Evolutionary conservation across 768 basidiomycete genomes (phyloP).

Genomic region (Russula sp.): DNA sequence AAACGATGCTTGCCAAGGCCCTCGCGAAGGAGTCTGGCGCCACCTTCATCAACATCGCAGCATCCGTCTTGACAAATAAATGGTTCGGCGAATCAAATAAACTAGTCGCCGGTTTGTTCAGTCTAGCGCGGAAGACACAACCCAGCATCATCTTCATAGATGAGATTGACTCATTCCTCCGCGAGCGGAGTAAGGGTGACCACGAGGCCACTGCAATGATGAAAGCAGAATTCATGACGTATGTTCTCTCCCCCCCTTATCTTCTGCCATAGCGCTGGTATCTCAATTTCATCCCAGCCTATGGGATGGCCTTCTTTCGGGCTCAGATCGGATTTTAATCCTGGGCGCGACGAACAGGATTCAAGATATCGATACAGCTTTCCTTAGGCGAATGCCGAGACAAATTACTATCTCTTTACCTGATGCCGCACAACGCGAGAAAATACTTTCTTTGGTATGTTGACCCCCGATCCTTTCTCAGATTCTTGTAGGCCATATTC

Average conservation of each 20-base stretch:
- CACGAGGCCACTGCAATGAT: slow-evolving; percentile 99
- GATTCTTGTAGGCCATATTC: not conserved
- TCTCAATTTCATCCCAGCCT: slow-evolving; percentile 41
- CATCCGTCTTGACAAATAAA: slow-evolving; percentile 68
- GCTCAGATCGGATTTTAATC: slow-evolving; percentile 76
- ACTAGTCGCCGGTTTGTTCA: slow-evolving; percentile 90
- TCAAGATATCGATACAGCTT: slow-evolving; percentile 83
- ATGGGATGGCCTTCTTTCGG: slow-evolving; percentile 91
- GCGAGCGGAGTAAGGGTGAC: slow-evolving; percentile 81
- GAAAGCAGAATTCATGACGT: slow-evolving; percentile 96
- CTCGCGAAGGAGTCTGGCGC: slow-evolving; percentile 96
- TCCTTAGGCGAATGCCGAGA: slow-evolving; percentile 96
- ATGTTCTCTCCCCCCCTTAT: slow-evolving; percentile 29
- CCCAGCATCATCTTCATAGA: slow-evolving; percentile 98
- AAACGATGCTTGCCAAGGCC: slow-evolving; percentile 99
- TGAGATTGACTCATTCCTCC: slow-evolving; percentile 93
- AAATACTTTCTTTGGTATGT: slow-evolving; percentile 74
- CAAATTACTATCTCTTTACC: slow-evolving; percentile 86
- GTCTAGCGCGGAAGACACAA: slow-evolving; percentile 87
- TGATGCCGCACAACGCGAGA: slow-evolving; percentile 66
- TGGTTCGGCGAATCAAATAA: slow-evolving; percentile 94
- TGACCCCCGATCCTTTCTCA: not conserved
- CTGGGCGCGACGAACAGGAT: slow-evolving; percentile 95
- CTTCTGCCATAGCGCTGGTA: not conserved
- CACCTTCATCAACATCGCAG: slow-evolving; percentile 87